These are phyloP conservation scores for Pythium utonaiense DNA, from an alignment of 352 stramenopile species.

Conservation along the genomic window DNA sequence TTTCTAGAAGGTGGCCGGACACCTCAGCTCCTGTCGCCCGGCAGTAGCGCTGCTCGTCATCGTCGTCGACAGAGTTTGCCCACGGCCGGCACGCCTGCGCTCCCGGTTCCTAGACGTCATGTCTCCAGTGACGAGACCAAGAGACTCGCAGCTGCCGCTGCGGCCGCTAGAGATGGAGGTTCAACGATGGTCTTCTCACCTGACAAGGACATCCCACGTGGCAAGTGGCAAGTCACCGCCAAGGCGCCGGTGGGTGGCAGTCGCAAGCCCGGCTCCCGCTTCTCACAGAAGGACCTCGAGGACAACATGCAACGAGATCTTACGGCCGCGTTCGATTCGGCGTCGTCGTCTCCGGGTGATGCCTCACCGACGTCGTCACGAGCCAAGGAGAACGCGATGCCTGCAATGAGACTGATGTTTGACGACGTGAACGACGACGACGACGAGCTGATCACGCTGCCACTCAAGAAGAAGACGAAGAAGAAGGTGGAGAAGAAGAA, in stretches of 20 bases:
- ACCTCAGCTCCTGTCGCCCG: conserved; percentile 17
- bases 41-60: background rate
- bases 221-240: conserved; percentile 54
- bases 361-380: background rate
- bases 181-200: conserved; percentile 61
- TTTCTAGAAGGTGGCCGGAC: conserved; percentile 11
- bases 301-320: conserved; percentile 62
- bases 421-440: conserved; percentile 22
- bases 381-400: conserved; percentile 3
- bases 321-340: conserved; percentile 37
- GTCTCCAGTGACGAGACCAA: conserved; percentile 36
- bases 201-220: conserved; percentile 22
- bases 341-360: conserved; percentile 8
- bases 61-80: conserved; percentile 45
- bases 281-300: conserved; percentile 42
- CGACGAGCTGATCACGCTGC: conserved; percentile 30
- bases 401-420: conserved; percentile 13
- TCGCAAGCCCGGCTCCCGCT: conserved; percentile 8
- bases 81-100: conserved; percentile 38
- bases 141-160: conserved; percentile 1
- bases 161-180: background rate
- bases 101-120: conserved; percentile 31
- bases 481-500: conserved; percentile 19
- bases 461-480: conserved; percentile 44
- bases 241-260: conserved; percentile 49